Base-by-base conservation (phyloP, 148 eudicot genomes). In the Fagopyrum tataricum region DNA sequence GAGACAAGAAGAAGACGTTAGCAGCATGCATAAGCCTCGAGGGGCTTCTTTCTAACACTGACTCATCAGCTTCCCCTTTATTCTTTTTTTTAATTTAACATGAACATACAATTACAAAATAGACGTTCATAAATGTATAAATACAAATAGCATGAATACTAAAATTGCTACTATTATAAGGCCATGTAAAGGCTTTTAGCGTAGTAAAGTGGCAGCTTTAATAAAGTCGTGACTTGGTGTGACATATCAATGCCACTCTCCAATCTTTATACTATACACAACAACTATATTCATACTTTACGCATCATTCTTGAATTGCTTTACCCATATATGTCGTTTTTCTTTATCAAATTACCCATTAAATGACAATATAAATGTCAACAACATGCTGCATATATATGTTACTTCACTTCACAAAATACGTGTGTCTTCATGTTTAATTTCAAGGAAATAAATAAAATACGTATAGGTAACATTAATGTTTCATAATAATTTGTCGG, bases 1-100 rank as follows among this genome's bases (percentile, higher is more conserved):
- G 44, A 37, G 20, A 64, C 43, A 64, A 64, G 69, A 64, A 64
- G 69, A 39, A 37, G 69, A 64, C 69, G 69, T 64, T 64, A 39
- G 18, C 21, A 64, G 42, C 69, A 64, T 37, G 69, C 69, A 64
- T 64, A 39, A 64, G 42, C 69, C 43, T 64, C 43, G 69, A 31
- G 42, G 43, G 69, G 69, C 44, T 13, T 15, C 69, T 64, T 64
- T 64, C 69, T 24, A 64, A 64, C 69, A 64, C 43, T 15, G 20
- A 64, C 69, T 26, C 12, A 61, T 31, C 41, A 23, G n/a, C 39
- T 31, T 5, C 6, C 4, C 69, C 44, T 3, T 12, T 59, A 23
- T 59, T 59, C 42, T 15, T 14, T 31, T 5, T 64, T 3, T 55
- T 12, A 10, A 9, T 59, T 24, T 59, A 23, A 23, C 14, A 59